Conservation (phyloP, 257 asterid species). For the Ocimum tenuiflorum region DNA sequence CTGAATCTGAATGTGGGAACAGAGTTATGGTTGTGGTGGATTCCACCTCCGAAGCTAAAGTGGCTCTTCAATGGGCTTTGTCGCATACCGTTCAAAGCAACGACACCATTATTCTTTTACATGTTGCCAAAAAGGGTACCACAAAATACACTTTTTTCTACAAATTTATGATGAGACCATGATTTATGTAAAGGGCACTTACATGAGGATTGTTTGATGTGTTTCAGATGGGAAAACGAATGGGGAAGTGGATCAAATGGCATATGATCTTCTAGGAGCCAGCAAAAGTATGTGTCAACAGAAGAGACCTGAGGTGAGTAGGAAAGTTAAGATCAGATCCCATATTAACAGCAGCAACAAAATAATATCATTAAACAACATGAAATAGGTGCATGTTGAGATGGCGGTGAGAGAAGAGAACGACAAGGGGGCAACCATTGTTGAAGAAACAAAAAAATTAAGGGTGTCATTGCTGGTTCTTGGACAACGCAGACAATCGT, state of each 20-base stretch:
- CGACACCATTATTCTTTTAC: slow-evolving; percentile 62
- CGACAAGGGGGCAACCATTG: slow-evolving; percentile 56
- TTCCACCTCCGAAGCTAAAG: slow-evolving; percentile 48
- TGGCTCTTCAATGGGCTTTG: slow-evolving; percentile 81
- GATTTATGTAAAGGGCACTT: background rate
- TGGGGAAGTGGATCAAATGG: slow-evolving; percentile 29
- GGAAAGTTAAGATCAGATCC: background rate
- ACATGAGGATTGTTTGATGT: background rate
- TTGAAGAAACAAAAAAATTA: slow-evolving; percentile 53
- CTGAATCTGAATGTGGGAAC: slow-evolving; percentile 46
- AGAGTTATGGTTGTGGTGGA: slow-evolving; percentile 88
- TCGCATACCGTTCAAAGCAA: slow-evolving; percentile 72
- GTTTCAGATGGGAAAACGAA: slow-evolving; percentile 39
- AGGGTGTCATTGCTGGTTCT: slow-evolving; percentile 56
- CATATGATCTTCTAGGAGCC: slow-evolving; percentile 37
- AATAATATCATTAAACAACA: background rate
- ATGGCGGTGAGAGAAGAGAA: slow-evolving; percentile 51
- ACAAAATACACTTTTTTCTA: background rate
- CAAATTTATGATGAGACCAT: background rate
- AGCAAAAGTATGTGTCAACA: slow-evolving; percentile 38
- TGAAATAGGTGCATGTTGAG: slow-evolving; percentile 64
- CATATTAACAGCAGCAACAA: too few species aligned
- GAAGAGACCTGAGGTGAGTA: slow-evolving; percentile 59
- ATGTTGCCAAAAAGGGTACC: slow-evolving; percentile 51
- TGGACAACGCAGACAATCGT: slow-evolving; percentile 56